A percentile compares a stretch with the other conserved stretches of the same genome.
These are phyloP conservation scores for Coniferiporia weirii DNA, from an alignment of 1,284 basidiomycete species.

Conservation along the genomic window DNA sequence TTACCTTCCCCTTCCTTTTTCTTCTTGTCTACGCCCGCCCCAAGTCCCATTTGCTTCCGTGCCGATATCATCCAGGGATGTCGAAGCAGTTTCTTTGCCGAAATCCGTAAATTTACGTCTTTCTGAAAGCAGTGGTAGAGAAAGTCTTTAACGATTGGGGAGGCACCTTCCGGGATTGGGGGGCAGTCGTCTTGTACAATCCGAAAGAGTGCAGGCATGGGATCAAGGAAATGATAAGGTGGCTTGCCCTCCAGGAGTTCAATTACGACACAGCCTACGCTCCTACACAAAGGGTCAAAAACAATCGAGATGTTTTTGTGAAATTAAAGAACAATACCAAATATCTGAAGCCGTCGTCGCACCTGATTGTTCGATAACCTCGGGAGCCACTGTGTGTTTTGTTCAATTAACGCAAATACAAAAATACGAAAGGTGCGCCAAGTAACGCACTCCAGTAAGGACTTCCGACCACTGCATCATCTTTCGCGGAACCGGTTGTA, in stretches of 20 bases:
- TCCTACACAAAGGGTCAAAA: slow-evolving; percentile 40
- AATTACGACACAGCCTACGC: slow-evolving; percentile 94
- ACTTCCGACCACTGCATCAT: slow-evolving; percentile 91
- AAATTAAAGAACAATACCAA: slow-evolving; percentile 52
- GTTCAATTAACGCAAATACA: slow-evolving; percentile 23
- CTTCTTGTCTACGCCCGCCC: slow-evolving; percentile 33
- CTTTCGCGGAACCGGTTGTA: slow-evolving; percentile 63
- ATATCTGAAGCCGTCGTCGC: slow-evolving; percentile 97
- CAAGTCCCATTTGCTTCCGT: slow-evolving; percentile 60
- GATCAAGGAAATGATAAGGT: slow-evolving; percentile 92
- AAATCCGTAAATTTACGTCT: slow-evolving; percentile 89
- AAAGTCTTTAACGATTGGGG: slow-evolving; percentile 93
- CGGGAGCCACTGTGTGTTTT: slow-evolving; percentile 76
- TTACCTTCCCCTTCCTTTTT: slow-evolving; percentile 38
- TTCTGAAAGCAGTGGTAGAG: slow-evolving; percentile 98
- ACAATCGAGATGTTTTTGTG: slow-evolving; percentile 7
- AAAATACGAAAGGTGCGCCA: slow-evolving; percentile 18
- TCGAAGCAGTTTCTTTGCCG: slow-evolving; percentile 86
- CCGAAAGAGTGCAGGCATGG: slow-evolving; percentile 96
- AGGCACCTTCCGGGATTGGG: slow-evolving; percentile 91
- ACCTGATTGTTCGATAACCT: slow-evolving; percentile 95
- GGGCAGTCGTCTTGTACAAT: slow-evolving; percentile 98
- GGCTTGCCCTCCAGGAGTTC: slow-evolving; percentile 95
- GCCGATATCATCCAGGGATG: slow-evolving; percentile 96
- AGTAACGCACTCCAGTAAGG: slow-evolving; percentile 88